Evolutionary conservation across 768 basidiomycete species (phyloP), one percentile per base, ranked within the genome.

Genomic region (Termitomyces sp.): DNA sequence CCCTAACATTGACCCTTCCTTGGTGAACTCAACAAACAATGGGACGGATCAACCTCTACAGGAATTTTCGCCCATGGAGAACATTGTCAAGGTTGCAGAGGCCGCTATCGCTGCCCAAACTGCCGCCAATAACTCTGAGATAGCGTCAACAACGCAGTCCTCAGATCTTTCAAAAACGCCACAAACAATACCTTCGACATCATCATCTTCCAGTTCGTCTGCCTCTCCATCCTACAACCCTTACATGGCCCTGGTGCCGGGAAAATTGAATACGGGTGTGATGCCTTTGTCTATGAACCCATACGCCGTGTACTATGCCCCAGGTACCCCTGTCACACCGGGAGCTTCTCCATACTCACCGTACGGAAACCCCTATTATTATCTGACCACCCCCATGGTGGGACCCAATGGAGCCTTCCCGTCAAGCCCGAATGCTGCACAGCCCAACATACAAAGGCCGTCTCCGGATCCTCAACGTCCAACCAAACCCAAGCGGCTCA

Each of bases 401-500:
- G 71, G 71, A 55, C 72, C 74, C 34, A 76, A 69, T 58, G 75
- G 71, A 27, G 66, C 68, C 67, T 76, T 71, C 65, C 73, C 70
- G 36, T 68, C 65, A 27, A 67, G 67, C 16, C 69, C 74, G 16
- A 69, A 64, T 26, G 64, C 69, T 54, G 27, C 64, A 26, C 60
- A 72, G 16, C 65, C 69, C 16, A 64, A 55, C 53, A 42, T 62
- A 26, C 69, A 58, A 59, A 70, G 66, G 20, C 67, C 71, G 26
- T 68, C 63, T 40, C 58, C 68, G 14, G 73, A 74, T 39, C 69
- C 61, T n/a, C 81, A 67, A 63, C 79, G 83, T 9, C 76, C 78
- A 32, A 79, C 81, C 9, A 92, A 90, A 63, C 86, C 89, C 1
- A 93, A 93, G 60, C 79, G 90, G 6, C 73, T 91, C 24, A 92